Base-by-base conservation (phyloP, 163 green algal genomes). In the Chloromonas sp. region DNA sequence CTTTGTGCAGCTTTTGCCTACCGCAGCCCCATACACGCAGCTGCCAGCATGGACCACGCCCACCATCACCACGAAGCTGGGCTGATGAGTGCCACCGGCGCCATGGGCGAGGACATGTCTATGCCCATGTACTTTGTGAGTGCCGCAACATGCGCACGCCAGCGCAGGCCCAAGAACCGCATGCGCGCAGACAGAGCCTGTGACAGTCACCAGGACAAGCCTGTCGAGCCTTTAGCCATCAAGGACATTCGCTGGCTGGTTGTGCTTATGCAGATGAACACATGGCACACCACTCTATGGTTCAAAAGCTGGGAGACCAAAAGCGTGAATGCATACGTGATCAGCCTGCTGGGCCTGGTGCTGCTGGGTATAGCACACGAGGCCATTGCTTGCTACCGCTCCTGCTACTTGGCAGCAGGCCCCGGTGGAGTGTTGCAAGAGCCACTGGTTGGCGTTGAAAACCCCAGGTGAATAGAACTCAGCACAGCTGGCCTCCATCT, bases 91-190 rank as follows among this genome's bases (percentile, higher is more conserved):
- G 66, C 66, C 11, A 11, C 66, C 5, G 66, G 5, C 5, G 66
- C 11, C 66, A 11, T 5, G 11, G 66, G 66, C 5, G 66, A 14
- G 1, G 70, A 83, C 79, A 89, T 87, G 83, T 77, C 84, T 14
- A 89, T 89, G 86, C 86, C 86, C 8, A 89, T 89, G 86, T 87
- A 70, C 77, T 89, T 89, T 60, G 70, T 81, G 61, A 81, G 76
- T 77, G 0, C 11, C 70, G 60, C 60, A 58, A 83, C 14, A 8
- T 60, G 59, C 5, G 2, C 79, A 71, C 60, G 3, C 79, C 79
- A 59, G 59, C 2, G 5, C 2, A 5, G 8, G 1, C 58, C 59
- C 2, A n/a, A 36, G 36, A 36, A 36, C 36, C 36, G 36, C 36
- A 36, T 36, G 36, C 36, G 36, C 36, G 36, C 36, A 36, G 36